Evolutionary conservation across 352 stramenopile species (phyloP).

Genomic region (Pythium sp.): DNA sequence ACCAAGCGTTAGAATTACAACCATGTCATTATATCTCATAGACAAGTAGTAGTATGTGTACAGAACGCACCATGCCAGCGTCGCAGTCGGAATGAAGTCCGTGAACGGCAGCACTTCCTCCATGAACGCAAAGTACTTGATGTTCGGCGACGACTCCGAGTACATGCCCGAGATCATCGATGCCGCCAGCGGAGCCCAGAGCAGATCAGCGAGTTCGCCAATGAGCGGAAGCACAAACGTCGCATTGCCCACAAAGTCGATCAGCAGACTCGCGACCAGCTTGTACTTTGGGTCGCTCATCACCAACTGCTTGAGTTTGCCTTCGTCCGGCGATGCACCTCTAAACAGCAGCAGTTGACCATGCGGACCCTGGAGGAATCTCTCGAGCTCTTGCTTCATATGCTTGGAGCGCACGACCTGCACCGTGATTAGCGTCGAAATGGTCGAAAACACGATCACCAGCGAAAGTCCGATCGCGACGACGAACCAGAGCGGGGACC

Average conservation of each 20-base stretch:
- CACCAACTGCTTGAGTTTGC: constrained; percentile 27
- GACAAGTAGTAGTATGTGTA: too few species aligned
- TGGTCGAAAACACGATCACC: constrained; percentile 38
- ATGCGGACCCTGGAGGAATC: constrained; percentile 48
- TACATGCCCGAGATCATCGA: constrained; percentile 92
- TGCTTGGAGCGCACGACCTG: constrained; percentile 48
- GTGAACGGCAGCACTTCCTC: constrained; percentile 93
- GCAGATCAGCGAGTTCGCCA: constrained; percentile 89
- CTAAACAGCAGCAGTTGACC: constrained; percentile 66
- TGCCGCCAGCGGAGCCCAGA: constrained; percentile 91
- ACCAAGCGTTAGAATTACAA: background rate
- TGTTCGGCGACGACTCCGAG: constrained; percentile 71
- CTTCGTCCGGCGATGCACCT: constrained; percentile 23
- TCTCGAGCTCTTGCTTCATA: constrained; percentile 36
- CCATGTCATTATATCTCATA: too few species aligned
- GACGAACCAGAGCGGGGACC: constrained; percentile 62
- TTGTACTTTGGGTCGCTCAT: constrained; percentile 56
- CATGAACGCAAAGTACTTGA: constrained; percentile 86
- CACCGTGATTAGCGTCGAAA: constrained; percentile 50
- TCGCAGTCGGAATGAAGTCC: constrained; percentile 94
- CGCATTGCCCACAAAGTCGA: constrained; percentile 89
- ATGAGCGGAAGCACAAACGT: constrained; percentile 86
- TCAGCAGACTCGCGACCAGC: constrained; percentile 67
- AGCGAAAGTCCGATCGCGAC: constrained; percentile 40
- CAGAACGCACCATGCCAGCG: constrained; percentile 78